A percentile compares a stretch with the other conserved stretches of the same genome.
phyloP scores from a whole-genome alignment of 2,329 filamentous ascomycete genomes.

The Ophiosphaerella narmari region DNA sequence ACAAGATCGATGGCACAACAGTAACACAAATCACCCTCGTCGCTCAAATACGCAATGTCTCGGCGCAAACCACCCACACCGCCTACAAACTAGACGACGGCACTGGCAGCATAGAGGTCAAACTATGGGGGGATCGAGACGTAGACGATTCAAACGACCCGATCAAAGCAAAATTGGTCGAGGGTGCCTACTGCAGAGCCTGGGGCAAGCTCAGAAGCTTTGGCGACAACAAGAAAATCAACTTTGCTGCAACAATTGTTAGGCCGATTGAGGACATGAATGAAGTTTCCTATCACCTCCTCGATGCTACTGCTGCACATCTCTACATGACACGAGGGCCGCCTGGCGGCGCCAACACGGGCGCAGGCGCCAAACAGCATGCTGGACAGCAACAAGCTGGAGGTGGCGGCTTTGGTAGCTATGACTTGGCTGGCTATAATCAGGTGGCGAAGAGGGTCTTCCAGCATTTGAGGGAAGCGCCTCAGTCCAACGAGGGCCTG shows the following conservation, averaged over 20 bases:
- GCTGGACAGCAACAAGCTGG: conserved; percentile 24
- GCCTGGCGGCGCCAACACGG: conserved; percentile 53
- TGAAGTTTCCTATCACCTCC: conserved; percentile 88
- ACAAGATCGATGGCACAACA: conserved; percentile 78
- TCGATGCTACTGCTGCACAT: conserved; percentile 89
- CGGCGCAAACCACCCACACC: conserved; percentile 84
- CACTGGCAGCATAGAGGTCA: conserved; percentile 88
- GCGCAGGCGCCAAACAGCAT: conserved; percentile 38
- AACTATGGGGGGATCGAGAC: conserved; percentile 78
- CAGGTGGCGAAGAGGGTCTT: conserved; percentile 73
- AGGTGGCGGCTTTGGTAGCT: conserved; percentile 41
- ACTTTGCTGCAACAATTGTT: conserved; percentile 76
- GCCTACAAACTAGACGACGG: conserved; percentile 95
- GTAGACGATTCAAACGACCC: conserved; percentile 52
- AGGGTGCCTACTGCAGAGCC: conserved; percentile 82
- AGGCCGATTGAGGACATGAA: conserved; percentile 83
- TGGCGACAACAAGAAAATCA: conserved; percentile 73
- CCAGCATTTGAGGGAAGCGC: conserved; percentile 67
- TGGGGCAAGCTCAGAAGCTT: conserved; percentile 85
- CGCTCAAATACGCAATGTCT: conserved; percentile 87
- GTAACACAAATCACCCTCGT: conserved; percentile 78
- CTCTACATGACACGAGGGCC: conserved; percentile 78
- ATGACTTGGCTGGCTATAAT: conserved; percentile 43
- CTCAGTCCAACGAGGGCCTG: conserved; percentile 79
- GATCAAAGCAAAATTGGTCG: conserved; percentile 61